Evolutionary conservation across 1,139 yeast genomes (phyloP).

Genomic region (Candida glucosophila): DNA sequence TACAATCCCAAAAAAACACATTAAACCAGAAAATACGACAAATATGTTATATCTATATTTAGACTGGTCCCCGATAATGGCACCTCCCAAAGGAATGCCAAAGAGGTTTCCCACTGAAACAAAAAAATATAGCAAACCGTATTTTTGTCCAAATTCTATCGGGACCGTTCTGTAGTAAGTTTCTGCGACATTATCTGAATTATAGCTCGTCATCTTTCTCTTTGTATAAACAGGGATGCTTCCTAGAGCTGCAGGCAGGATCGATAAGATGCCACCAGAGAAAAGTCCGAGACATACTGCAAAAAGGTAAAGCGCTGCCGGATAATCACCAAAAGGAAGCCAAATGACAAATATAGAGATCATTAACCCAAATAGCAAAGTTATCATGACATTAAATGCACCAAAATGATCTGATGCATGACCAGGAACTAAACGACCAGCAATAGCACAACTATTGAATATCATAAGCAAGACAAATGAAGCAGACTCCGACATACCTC

Average conservation of each 20-base stretch:
- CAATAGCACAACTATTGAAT: slow-evolving; percentile 49
- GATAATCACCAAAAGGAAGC: slow-evolving; percentile 45
- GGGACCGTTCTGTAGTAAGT: slow-evolving; percentile 2
- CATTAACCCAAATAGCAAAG: slow-evolving; percentile 32
- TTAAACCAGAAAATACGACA: slow-evolving; percentile 15
- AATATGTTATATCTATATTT: slow-evolving; percentile 15
- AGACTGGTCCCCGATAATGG: slow-evolving; percentile 32
- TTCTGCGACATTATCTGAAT: background rate
- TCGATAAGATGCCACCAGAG: slow-evolving; percentile 23
- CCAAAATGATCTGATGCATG: slow-evolving; percentile 48
- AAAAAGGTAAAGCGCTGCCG: slow-evolving; percentile 35
- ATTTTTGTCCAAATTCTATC: slow-evolving; percentile 38
- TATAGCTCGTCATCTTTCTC: background rate
- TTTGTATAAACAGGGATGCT: slow-evolving; percentile 22
- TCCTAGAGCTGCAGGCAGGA: slow-evolving; percentile 28
- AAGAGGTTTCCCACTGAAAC: slow-evolving; percentile 36
- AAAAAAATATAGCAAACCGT: slow-evolving; percentile 38
- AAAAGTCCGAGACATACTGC: slow-evolving; percentile 46
- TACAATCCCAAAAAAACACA: slow-evolving; percentile 12
- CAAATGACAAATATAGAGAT: slow-evolving; percentile 36
- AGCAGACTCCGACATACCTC: slow-evolving; percentile 44
- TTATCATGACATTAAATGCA: slow-evolving; percentile 44
- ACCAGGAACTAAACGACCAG: slow-evolving; percentile 53
- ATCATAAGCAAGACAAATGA: slow-evolving; percentile 47
- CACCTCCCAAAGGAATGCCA: slow-evolving; percentile 44